phyloP scores from a whole-genome alignment of 805 yeast genomes.

The Pachysolen tannophilus region DNA sequence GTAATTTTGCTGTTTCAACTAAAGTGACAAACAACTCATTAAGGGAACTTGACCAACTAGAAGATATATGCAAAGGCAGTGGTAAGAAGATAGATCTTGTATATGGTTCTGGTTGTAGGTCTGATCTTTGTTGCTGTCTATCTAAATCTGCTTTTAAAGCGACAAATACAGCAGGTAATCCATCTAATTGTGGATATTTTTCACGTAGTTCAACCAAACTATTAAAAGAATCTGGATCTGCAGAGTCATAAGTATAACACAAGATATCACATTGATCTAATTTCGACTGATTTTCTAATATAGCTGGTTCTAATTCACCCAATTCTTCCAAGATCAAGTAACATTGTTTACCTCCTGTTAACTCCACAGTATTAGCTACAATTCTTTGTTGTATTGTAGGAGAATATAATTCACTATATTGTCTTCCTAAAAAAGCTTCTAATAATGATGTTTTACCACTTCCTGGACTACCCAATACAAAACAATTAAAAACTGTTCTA shows the following conservation, averaged over 20 bases:
- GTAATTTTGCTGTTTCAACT: constrained; percentile 81
- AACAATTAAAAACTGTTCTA: constrained; percentile 88
- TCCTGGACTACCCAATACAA: constrained; percentile 74
- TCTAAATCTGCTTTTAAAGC: constrained; percentile 95
- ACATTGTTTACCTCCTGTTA: constrained; percentile 93
- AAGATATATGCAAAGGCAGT: constrained; percentile 86
- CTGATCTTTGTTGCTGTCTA: constrained; percentile 87
- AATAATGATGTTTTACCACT: constrained; percentile 84
- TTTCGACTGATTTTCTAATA: constrained; percentile 59
- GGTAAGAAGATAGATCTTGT: constrained; percentile 57
- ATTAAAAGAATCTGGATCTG: constrained; percentile 93
- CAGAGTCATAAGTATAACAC: constrained; percentile 86
- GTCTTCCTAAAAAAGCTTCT: constrained; percentile 73
- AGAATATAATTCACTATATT: constrained; percentile 59
- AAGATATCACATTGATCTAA: constrained; percentile 85
- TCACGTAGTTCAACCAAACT: constrained; percentile 65
- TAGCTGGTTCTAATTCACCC: constrained; percentile 79
- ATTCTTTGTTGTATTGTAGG: constrained; percentile 78
- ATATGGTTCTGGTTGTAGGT: constrained; percentile 80
- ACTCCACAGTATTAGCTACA: constrained; percentile 87
- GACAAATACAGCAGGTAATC: constrained; percentile 77
- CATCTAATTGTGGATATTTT: constrained; percentile 47
- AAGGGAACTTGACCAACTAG: constrained; percentile 82
- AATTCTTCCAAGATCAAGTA: constrained; percentile 85
- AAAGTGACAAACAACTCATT: constrained; percentile 79